Evolutionary conservation across 2,329 filamentous ascomycete species (phyloP), one percentile per base, ranked within the genome.

Genomic region (Pestalotiopsis sp.): DNA sequence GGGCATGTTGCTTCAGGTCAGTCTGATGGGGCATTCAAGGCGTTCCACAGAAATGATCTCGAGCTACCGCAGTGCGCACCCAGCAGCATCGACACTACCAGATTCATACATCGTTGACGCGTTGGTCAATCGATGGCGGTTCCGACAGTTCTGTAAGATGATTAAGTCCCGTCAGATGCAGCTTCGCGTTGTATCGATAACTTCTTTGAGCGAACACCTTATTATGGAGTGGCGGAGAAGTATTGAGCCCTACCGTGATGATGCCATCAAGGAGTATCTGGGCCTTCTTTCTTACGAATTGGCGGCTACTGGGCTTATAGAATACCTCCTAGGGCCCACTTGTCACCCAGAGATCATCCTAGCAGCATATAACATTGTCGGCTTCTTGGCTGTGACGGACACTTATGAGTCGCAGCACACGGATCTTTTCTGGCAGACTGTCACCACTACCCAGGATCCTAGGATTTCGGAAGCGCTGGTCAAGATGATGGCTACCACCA

Each of bases 321-420:
- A 94, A 69, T 98, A 98, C 79, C 90, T 99, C 61, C 88, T 98
- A 65, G 94, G 95, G 2, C 90, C 95, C 14, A 94, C 94, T 68
- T 98, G 95, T 39, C 96, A 98, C 76, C 94, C 95, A 1, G 94
- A 97, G 76, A 89, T 98, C 66, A 96, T 97, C 23, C 86, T 87
- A 45, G 90, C 94, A 73, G 93, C 93, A 75, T 86, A 87, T 56
- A 97, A 97, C 71, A 92, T 98, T 66, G 85, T 98, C 62, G 93
- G 93, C 0, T 98, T 98, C 75, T 84, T 98, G 65, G 88, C 94
- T 25, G 92, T 96, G 14, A 96, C 93, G 0, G 86, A 86, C 67
- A 91, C 89, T 14, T 97, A 95, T 79, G 89, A 87, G 0, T 80
- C 89, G 41, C 81, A 86, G 23, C 92, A 97, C 75, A 93, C 93